Conservation (phyloP, 306 rosid genomes). For the Spatholobus suberectus region DNA sequence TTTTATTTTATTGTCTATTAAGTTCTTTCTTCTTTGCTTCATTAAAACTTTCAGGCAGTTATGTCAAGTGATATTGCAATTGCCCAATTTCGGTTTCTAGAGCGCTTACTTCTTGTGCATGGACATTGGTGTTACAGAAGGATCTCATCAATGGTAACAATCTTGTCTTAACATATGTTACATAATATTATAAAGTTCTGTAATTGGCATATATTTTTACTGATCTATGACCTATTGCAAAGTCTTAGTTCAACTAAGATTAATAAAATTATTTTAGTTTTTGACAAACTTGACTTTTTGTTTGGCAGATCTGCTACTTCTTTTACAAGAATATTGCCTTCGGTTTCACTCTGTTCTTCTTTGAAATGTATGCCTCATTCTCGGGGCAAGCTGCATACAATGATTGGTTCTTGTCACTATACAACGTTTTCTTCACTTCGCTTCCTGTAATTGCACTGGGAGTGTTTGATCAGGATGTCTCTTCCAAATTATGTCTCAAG, state of each 20-base stretch:
- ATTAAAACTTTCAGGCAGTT: conserved; percentile 73
- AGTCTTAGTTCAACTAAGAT: conserved; percentile 3
- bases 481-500: conserved; percentile 79
- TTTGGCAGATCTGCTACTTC: conserved; percentile 91
- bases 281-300: conserved; percentile 41
- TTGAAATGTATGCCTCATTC: conserved; percentile 79
- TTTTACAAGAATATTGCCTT: conserved; percentile 94
- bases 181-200: neutral
- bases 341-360: conserved; percentile 92
- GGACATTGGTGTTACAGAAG: conserved; percentile 99
- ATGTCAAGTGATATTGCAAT: conserved; percentile 98
- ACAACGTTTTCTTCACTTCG: conserved; percentile 94
- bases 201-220: neutral
- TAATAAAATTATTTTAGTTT: neutral
- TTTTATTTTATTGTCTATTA: neutral
- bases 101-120: conserved; percentile 94
- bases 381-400: conserved; percentile 87
- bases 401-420: conserved; percentile 88
- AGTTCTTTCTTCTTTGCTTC: conserved; percentile 30
- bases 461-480: conserved; percentile 94
- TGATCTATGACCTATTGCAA: conserved; percentile 19
- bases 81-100: conserved; percentile 91
- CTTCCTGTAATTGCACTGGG: conserved; percentile 98
- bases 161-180: conserved; percentile 29
- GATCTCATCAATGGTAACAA: conserved; percentile 88